phyloP scores from a whole-genome alignment of 495 filamentous ascomycete genomes.

The Tricharina praecox region DNA sequence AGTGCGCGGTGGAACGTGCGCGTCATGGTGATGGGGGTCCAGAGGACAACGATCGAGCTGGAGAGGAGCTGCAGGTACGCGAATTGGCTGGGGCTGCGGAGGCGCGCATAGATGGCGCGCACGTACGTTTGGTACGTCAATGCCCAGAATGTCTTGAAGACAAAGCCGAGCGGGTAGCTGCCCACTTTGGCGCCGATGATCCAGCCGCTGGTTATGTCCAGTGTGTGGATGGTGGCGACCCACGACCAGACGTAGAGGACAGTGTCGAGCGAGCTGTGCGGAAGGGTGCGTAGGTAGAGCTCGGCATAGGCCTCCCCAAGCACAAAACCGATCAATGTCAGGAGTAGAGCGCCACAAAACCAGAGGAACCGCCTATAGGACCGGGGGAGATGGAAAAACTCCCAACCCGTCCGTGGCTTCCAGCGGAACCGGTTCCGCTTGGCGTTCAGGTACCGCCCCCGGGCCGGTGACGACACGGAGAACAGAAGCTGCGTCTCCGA shows the following conservation, averaged over 20 bases:
- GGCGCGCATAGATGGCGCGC: conserved; percentile 47
- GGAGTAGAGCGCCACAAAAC: conserved; percentile 44
- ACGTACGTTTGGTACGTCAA: conserved; percentile 54
- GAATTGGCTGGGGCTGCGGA: conserved; percentile 43
- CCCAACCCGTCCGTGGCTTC: neutral
- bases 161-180: conserved; percentile 45
- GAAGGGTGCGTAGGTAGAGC: conserved; percentile 45
- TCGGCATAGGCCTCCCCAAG: conserved; percentile 50
- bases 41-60: conserved; percentile 37
- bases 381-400: conserved; percentile 8
- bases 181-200: conserved; percentile 45
- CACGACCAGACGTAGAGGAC: conserved; percentile 50
- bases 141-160: conserved; percentile 50
- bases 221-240: conserved; percentile 43
- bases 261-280: conserved; percentile 44
- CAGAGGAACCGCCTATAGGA: conserved; percentile 46
- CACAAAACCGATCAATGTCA: conserved; percentile 43
- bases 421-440: conserved; percentile 1
- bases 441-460: conserved; percentile 2
- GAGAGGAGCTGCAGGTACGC: conserved; percentile 42
- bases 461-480: conserved; percentile 32
- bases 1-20: conserved; percentile 36
- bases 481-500: conserved; percentile 49
- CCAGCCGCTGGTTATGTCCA: conserved; percentile 44
- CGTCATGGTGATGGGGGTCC: conserved; percentile 43